Base-by-base conservation (phyloP, 768 basidiomycete species). In the Tulasnella sp. region DNA sequence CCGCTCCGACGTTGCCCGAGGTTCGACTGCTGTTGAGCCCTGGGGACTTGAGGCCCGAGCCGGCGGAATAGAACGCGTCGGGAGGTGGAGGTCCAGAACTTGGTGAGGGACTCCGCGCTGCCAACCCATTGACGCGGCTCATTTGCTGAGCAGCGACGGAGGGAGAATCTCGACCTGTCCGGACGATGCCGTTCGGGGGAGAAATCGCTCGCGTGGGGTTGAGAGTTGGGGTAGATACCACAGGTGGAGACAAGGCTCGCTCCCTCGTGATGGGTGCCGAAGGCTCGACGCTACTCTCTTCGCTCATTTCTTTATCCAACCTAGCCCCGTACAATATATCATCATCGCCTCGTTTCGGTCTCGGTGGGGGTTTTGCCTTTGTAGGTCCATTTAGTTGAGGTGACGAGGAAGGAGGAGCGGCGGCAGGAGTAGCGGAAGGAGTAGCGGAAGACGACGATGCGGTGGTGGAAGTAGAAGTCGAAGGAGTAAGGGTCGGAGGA, bases 1-100 rank as follows among this genome's bases (percentile, higher is more conserved):
- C 74, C 74, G 74, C 42, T 68, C 91, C 86, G 25, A 91, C 86
- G 81, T 89, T 92, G 7, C 90, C 88, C 12, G 92, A 92, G 0
- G 89, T 84, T 0, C 79, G 80, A 22, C 82, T 79, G 25, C 85
- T 81, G 81, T 68, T 75, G 78, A 72, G 81, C 81, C 73, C 64
- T 25, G 83, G 81, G 52, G 84, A 81, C 77, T 81, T 84, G 4
- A 52, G 19, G 11, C 52, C 54, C 11, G 72, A 54, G 37, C 81
- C 81, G 73, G 73, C 64, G 29, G 83, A 83, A 80, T 90, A 88
- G 80, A 90, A 90, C 2, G 87, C 89, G 78, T 92, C 91, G 19
- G 86, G 80, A 0, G 91, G 91, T 11, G 88, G 87, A 74, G 58
- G 83, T 83, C 72, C 88, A 85, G 74, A 89, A 25, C 86, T 83